Percentiles rank a stretch among this genome's conserved stretches.
phyloP scores from a whole-genome alignment of 2,329 filamentous ascomycete species.

The Botrytis deweyae region DNA sequence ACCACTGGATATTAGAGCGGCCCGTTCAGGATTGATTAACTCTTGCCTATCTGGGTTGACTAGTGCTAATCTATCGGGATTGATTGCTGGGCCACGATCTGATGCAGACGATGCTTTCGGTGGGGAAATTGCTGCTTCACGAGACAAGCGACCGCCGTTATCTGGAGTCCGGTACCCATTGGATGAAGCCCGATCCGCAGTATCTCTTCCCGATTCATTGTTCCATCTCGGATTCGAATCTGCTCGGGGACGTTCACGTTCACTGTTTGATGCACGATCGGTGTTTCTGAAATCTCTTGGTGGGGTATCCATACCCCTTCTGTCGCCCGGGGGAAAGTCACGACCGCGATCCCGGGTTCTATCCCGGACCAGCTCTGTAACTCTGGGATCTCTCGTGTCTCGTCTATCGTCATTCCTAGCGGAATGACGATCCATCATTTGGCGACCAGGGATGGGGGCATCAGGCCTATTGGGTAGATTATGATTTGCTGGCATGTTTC shows the following conservation, averaged over 20 bases:
- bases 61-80: constrained; percentile 31
- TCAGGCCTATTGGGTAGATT: constrained; percentile 39
- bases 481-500: constrained; percentile 27
- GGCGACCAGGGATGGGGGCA: constrained; percentile 36
- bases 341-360: constrained; percentile 37
- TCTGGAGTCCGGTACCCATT: constrained; percentile 33
- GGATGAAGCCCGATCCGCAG: constrained; percentile 30
- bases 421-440: constrained; percentile 35
- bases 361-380: constrained; percentile 32
- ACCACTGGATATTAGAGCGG: constrained; percentile 37
- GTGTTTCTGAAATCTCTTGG: constrained; percentile 34
- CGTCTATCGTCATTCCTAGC: constrained; percentile 37
- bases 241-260: constrained; percentile 35
- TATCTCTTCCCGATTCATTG: constrained; percentile 34
- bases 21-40: constrained; percentile 39
- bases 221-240: constrained; percentile 38
- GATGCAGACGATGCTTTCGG: constrained; percentile 30
- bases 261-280: constrained; percentile 30
- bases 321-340: constrained; percentile 35
- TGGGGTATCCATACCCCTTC: constrained; percentile 32
- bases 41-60: constrained; percentile 37
- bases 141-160: constrained; percentile 33
- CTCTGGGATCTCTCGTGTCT: constrained; percentile 33
- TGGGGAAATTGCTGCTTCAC: constrained; percentile 37
- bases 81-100: constrained; percentile 32